Percentiles rank a stretch among this genome's conserved stretches.
phyloP scores from a whole-genome alignment of 1,284 basidiomycete genomes.

The Fomitopsis betulina region DNA sequence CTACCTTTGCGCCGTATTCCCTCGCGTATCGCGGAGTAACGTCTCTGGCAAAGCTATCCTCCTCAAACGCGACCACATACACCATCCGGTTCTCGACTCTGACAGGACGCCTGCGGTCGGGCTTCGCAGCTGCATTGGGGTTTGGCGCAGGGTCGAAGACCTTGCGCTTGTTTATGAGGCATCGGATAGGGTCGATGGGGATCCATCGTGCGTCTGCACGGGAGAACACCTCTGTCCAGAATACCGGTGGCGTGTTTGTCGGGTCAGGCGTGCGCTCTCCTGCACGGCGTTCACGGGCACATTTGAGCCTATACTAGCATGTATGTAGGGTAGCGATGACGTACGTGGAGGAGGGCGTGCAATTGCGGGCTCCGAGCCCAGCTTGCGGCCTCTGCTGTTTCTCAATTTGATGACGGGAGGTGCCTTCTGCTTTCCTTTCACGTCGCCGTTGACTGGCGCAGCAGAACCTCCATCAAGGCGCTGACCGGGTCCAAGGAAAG shows the following conservation, averaged over 20 bases:
- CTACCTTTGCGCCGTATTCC: slow-evolving; percentile 79
- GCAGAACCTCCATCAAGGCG: slow-evolving; percentile 35
- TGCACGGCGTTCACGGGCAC: slow-evolving; percentile 2
- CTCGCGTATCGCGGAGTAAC: slow-evolving; percentile 78
- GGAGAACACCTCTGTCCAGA: slow-evolving; percentile 98
- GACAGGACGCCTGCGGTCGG: slow-evolving; percentile 20
- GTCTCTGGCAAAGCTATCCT: slow-evolving; percentile 77
- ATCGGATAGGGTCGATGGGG: slow-evolving; percentile 86
- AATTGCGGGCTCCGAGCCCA: slow-evolving; percentile 16
- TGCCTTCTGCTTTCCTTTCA: slow-evolving; percentile 51
- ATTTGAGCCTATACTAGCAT: neutral
- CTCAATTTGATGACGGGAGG: slow-evolving; percentile 52
- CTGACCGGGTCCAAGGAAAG: slow-evolving; percentile 35
- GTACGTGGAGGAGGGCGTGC: slow-evolving; percentile 16
- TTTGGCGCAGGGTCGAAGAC: slow-evolving; percentile 75
- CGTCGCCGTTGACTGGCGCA: slow-evolving; percentile 32
- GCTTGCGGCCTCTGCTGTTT: slow-evolving; percentile 43
- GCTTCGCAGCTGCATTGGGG: slow-evolving; percentile 30
- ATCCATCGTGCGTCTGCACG: slow-evolving; percentile 91
- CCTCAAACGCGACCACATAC: slow-evolving; percentile 94
- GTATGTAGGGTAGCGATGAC: slow-evolving; percentile 2
- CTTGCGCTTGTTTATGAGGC: slow-evolving; percentile 75
- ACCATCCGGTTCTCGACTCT: slow-evolving; percentile 79
- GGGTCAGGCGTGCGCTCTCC: slow-evolving; percentile 42
- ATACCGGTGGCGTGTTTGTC: slow-evolving; percentile 74